Base-by-base conservation (phyloP, 768 basidiomycete genomes). In the Royoungia palumana region DNA sequence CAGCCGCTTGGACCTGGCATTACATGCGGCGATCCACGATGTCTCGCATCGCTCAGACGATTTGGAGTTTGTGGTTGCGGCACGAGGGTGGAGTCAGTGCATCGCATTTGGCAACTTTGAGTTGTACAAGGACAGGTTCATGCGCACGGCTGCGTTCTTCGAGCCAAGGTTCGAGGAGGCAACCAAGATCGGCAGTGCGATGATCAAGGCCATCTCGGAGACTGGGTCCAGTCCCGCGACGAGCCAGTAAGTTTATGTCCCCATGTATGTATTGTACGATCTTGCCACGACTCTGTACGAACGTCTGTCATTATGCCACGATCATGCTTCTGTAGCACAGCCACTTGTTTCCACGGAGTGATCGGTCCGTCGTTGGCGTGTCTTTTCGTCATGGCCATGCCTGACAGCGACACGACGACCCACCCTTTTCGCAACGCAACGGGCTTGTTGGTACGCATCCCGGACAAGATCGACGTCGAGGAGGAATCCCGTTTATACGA, bases 61-160 rank as follows among this genome's bases (percentile, higher is more conserved):
- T 66, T 74, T 94, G 17, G 95, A 97, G 69, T 99, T 98, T 60
- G 86, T 94, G 19, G 73, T 97, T 20, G 94, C 93, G 0, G 92
- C 94, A 0, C 74, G 94, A 25, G 94, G 93, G 4, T 99, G 95
- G 95, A 93, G 89, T 59, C 91, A 97, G 69, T 93, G 91, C 64
- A 89, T 98, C 36, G 83, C 80, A 34, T 95, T 95, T 70, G 92
- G 92, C 12, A 85, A 77, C 69, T 96, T 97, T 67, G 90, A 95
- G 54, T 70, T 92, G 46, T 99, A 98, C 73, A 73, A 78, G 60
- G 68, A 76, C 60, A 69, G 94, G 51, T 98, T 98, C 64, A 77
- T 79, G 61, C 77, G 83, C 67, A 94, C 94, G 5, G 76, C 85
- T 44, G 60, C 54, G 27, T 96, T 96, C 68, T 98, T 97, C 64